These are phyloP conservation scores for Leptosphaerulina australis DNA, from an alignment of 2,329 filamentous ascomycete genomes.

Conservation along the genomic window DNA sequence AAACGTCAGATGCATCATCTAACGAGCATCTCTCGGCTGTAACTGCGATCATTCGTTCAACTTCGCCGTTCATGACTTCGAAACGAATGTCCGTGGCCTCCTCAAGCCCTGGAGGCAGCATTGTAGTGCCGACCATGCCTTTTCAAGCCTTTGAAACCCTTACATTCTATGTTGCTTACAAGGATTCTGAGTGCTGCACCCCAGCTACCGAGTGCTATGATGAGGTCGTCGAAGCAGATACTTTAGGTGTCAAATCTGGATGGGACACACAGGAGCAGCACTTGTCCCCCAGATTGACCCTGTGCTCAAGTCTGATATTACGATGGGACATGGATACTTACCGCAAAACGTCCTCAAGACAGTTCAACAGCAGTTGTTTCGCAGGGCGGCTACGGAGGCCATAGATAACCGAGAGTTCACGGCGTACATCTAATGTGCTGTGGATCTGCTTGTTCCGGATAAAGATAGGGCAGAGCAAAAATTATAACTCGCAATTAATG, in stretches of 20 bases:
- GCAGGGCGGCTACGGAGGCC: neutral
- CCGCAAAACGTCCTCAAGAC: neutral
- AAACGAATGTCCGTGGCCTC: neutral
- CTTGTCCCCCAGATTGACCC: neutral
- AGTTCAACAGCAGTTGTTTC: slow-evolving; percentile 2
- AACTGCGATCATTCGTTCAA: neutral
- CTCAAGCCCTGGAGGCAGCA: neutral
- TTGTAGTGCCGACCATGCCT: neutral
- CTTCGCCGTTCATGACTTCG: neutral
- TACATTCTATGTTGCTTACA: slow-evolving; percentile 1
- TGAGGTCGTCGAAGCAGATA: neutral
- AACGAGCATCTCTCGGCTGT: neutral
- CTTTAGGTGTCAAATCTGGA: too few relatives aligned
- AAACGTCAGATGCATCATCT: neutral
- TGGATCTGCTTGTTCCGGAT: neutral
- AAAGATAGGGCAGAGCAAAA: neutral
- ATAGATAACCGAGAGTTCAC: neutral
- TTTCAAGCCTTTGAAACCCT: neutral
- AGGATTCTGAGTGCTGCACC: neutral
- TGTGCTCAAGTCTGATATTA: neutral
- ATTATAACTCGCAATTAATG: neutral
- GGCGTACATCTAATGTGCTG: neutral
- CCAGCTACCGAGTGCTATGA: neutral
- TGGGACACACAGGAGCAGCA: slow-evolving; percentile 3
- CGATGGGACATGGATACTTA: neutral